These are phyloP conservation scores for Chlorencoelia australis DNA, from an alignment of 2,329 filamentous ascomycete genomes.

Conservation along the genomic window DNA sequence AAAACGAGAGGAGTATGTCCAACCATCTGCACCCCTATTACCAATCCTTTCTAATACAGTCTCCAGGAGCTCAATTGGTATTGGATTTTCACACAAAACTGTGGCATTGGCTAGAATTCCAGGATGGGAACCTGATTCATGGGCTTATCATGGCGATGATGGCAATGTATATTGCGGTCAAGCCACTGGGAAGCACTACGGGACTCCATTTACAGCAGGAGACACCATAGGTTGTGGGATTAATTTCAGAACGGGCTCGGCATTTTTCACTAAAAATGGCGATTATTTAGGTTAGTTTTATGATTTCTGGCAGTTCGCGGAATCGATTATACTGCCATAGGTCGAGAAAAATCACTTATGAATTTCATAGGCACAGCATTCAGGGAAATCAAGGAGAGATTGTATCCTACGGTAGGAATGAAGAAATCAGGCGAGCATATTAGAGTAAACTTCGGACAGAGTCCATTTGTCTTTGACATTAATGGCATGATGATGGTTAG, in stretches of 20 bases:
- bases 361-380: conserved; percentile 54
- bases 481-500: conserved; percentile 71
- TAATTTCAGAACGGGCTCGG: conserved; percentile 52
- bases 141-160: conserved; percentile 61
- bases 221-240: conserved; percentile 57
- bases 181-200: conserved; percentile 47
- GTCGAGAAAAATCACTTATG: not conserved
- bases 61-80: conserved; percentile 46
- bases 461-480: conserved; percentile 83
- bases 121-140: conserved; percentile 59
- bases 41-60: conserved; percentile 9
- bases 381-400: conserved; percentile 49
- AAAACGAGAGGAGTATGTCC: conserved; percentile 53
- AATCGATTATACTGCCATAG: not conserved
- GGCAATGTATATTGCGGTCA: conserved; percentile 50
- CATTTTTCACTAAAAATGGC: conserved; percentile 63
- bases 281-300: conserved; percentile 39
- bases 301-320: not conserved
- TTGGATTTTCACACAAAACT: conserved; percentile 49
- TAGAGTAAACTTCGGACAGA: conserved; percentile 57
- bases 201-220: conserved; percentile 42
- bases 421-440: conserved; percentile 55
- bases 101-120: conserved; percentile 46
- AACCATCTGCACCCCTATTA: not conserved
- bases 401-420: conserved; percentile 59